Evolutionary conservation across 208 protist genomes (phyloP), one percentile per base, ranked within the genome.

Genomic region (Porcisia hertigi): DNA sequence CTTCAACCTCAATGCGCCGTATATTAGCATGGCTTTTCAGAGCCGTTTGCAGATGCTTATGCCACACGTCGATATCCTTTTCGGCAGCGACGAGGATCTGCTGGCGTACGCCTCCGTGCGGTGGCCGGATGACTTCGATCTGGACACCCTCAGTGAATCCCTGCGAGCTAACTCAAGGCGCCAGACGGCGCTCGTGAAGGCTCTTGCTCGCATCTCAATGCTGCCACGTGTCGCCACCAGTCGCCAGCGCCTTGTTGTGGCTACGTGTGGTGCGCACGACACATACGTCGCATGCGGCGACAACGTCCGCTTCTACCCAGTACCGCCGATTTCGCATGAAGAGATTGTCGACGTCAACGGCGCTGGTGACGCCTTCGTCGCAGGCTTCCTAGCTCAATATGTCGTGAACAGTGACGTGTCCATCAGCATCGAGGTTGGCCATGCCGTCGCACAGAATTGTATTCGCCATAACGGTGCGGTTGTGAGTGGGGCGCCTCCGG

Each of bases 281-380:
- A 98, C 98, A n/a, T 55, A 98, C 54, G 88, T 99, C 25, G 79
- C 83, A n/a, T 73, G 63, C 71, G 76, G 70, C n/a, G 73, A 83
- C 63, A 67, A 65, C 47, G 70, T 95, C 77, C 79, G 70, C 39
- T 76, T 77, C 83, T 82, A 81, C 73, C 39, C 79, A 34, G 91
- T 92, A 25, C 79, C 85, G 16, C 39, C 63, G 3, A 86, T 99
- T 65, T 41, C 70, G 23, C 30, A 59, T 0, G 85, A 92, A 43
- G 80, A 98, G n/a, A 99, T 99, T 69, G 94, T 99, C 20, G 98
- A 99, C 77, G 84, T 94, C 34, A 99, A 99, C 77, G 98, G 98
- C 73, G 98, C 98, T 39, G 98, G 98, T 53, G 98, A 99, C 79
- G 88, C 94, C n/a, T 99, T 99, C 81, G 98, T 98, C 25, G 98